A percentile compares a stretch with the other conserved stretches of the same genome.
Conservation (phyloP, 495 filamentous ascomycete genomes). For the Apiosordaria backusii region DNA sequence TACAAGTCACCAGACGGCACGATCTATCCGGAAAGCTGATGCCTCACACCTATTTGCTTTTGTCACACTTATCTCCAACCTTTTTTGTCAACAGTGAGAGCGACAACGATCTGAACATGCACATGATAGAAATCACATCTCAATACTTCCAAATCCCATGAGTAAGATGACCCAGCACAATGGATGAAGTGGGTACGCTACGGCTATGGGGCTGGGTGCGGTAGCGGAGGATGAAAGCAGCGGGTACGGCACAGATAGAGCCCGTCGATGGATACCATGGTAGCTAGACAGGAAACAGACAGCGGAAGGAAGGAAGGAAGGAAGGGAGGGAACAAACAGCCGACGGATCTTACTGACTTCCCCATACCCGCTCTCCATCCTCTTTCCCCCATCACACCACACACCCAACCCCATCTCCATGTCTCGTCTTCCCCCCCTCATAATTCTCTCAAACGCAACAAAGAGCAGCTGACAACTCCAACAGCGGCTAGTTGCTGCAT, state of each 20-base stretch:
- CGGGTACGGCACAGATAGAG: neutral
- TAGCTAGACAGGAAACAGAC: neutral
- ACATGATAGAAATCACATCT: neutral
- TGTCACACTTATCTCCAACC: neutral
- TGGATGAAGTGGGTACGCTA: neutral
- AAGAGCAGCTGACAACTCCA: neutral
- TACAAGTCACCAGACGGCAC: neutral
- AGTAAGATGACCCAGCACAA: neutral
- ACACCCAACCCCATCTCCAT: neutral
- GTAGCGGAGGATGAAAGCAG: neutral
- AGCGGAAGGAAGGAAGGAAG: conserved; percentile 2
- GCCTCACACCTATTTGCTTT: neutral
- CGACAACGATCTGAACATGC: neutral
- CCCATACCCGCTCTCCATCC: neutral
- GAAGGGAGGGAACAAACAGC: neutral
- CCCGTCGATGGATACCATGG: neutral
- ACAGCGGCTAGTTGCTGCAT: neutral
- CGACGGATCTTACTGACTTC: neutral
- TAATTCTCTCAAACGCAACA: neutral
- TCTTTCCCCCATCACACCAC: neutral
- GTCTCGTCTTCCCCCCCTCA: neutral
- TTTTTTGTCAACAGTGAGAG: neutral
- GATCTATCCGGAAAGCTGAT: neutral
- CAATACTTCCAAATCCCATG: neutral
- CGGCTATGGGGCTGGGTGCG: neutral